Base-by-base conservation (phyloP, 345 rosid species). In the Physaria fendleri region DNA sequence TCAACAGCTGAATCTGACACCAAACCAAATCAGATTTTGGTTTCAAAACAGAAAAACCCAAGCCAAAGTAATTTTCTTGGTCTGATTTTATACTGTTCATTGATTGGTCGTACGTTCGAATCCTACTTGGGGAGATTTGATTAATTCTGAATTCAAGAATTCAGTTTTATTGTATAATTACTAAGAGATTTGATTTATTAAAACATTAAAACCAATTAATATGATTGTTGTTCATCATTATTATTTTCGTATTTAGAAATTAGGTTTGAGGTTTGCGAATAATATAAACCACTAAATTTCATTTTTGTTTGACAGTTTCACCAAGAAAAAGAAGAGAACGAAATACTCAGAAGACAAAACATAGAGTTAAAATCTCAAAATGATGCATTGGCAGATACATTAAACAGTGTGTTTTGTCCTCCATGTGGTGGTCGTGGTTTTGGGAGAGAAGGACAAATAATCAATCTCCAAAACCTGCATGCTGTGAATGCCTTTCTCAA, bases 1-100 rank as follows among this genome's bases (percentile, higher is more conserved):
- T 30, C 68, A 32, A 44, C 88, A 90, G 21, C 56, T 90, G 34
- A 77, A 83, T 4, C 74, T 90, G 0, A 77, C 38, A 15, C 73
- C 79, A 11, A 76, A 62, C 52, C 97, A 87, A 66, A 76, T 90
- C 65, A 90, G 81, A 23, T 87, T 87, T 55, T 90, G 97, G 97
- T 90, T 90, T 60, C 93, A 84, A 47, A 87, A 87, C 74, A 90
- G 78, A 71, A 78, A 93, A 53, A 84, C 93, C 13, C 95, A 87
- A 51, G 38, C 60, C 2, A 90, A 87, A 83, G 97, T 84, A 35
- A 53, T 23, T 11, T 10, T 4, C 41, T 22, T 8, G 14, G 5
- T 52, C 5, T 1, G 5, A 8, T 22, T 32, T 56, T 4, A 22
- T 15, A 12, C 59, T 23, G 9, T 11, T n/a, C n/a, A n/a, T n/a